Conservation (phyloP, 1,139 yeast genomes). For the Kodamaea derodonti region DNA sequence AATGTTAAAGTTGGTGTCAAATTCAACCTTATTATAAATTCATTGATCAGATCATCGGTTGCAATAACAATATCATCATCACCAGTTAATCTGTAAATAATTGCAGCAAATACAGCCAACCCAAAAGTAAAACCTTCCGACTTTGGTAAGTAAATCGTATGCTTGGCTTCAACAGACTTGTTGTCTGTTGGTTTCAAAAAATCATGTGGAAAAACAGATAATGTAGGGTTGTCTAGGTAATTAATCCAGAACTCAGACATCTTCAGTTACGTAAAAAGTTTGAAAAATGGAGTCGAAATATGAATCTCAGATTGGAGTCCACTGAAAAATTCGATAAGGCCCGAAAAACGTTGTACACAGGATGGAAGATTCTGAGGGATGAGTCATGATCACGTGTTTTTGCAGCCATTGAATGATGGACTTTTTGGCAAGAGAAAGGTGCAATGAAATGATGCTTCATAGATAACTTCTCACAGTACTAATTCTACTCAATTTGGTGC, state of each 20-base stretch:
- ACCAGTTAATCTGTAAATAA: constrained; percentile 80
- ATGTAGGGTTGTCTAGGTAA: constrained; percentile 73
- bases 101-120: constrained; percentile 66
- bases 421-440: too few species aligned
- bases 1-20: constrained; percentile 56
- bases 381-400: not conserved
- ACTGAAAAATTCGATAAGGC: constrained; percentile 1
- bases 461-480: too few species aligned
- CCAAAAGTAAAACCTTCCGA: constrained; percentile 44
- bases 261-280: not conserved
- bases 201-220: constrained; percentile 86
- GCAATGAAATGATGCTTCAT: too few species aligned
- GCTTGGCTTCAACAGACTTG: constrained; percentile 61
- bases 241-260: constrained; percentile 56
- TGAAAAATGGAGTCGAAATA: not conserved
- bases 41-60: constrained; percentile 47
- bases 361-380: not conserved
- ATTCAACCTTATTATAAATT: constrained; percentile 58
- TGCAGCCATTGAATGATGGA: not conserved
- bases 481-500: too few species aligned
- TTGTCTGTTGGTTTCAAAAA: constrained; percentile 75
- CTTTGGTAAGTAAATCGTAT: constrained; percentile 31
- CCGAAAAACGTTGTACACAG: not conserved
- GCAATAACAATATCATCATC: constrained; percentile 92
- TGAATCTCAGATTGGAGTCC: not conserved